These are phyloP conservation scores for Melaleuca quinquenervia DNA, from an alignment of 345 rosid species.

Conservation along the genomic window DNA sequence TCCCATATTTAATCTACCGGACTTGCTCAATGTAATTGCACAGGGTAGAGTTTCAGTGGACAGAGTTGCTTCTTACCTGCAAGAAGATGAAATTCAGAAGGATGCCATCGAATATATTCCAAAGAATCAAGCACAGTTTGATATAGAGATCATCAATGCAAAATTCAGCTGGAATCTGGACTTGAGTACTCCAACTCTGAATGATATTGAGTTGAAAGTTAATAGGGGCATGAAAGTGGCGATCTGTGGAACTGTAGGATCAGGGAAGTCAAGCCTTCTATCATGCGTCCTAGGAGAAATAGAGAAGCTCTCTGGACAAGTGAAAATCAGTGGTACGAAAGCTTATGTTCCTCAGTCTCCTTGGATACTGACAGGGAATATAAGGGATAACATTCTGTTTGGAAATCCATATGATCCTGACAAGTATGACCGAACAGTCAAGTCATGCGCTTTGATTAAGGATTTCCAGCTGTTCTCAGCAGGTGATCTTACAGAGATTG, in stretches of 20 bases:
- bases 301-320: slow-evolving; percentile 52
- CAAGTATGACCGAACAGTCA: slow-evolving; percentile 50
- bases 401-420: slow-evolving; percentile 44
- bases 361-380: slow-evolving; percentile 80
- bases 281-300: slow-evolving; percentile 78
- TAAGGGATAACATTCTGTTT: slow-evolving; percentile 77
- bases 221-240: slow-evolving; percentile 84
- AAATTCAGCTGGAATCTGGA: slow-evolving; percentile 67
- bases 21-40: slow-evolving; percentile 61
- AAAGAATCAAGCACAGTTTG: slow-evolving; percentile 27
- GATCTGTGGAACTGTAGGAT: slow-evolving; percentile 79
- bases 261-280: slow-evolving; percentile 86
- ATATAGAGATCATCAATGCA: slow-evolving; percentile 52
- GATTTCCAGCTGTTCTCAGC: slow-evolving; percentile 72
- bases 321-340: slow-evolving; percentile 68
- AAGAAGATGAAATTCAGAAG: slow-evolving; percentile 61
- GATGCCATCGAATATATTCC: slow-evolving; percentile 42
- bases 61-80: slow-evolving; percentile 65
- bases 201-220: slow-evolving; percentile 45
- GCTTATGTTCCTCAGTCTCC: slow-evolving; percentile 87
- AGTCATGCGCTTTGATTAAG: slow-evolving; percentile 71
- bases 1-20: slow-evolving; percentile 79
- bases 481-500: slow-evolving; percentile 91
- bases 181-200: slow-evolving; percentile 40
- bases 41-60: slow-evolving; percentile 83